A percentile compares a stretch with the other conserved stretches of the same genome.
phyloP scores from a whole-genome alignment of 305 asterid genomes.

The Fraxinus latifolia region DNA sequence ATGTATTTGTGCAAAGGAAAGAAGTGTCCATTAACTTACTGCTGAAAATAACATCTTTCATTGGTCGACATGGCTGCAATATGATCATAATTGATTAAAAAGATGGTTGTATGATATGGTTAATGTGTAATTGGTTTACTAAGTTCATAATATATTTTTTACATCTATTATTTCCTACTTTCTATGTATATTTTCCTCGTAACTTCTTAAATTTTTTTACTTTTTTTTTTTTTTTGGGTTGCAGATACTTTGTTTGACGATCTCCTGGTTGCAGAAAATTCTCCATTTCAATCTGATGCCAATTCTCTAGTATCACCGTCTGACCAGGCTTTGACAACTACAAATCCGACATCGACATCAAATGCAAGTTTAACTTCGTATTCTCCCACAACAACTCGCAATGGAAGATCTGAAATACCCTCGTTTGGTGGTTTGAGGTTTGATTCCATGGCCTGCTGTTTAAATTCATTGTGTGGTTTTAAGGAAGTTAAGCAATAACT shows the following conservation, averaged over 20 bases:
- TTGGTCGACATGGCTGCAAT: slow-evolving; percentile 14
- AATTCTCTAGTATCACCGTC: slow-evolving; percentile 28
- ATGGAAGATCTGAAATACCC: slow-evolving; percentile 52
- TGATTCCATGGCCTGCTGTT: slow-evolving; percentile 22
- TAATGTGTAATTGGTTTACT: not conserved
- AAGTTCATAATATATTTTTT: slow-evolving; percentile 7
- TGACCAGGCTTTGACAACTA: slow-evolving; percentile 17
- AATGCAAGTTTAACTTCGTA: slow-evolving; percentile 37
- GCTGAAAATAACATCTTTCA: not conserved
- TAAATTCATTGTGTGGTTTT: slow-evolving; percentile 21
- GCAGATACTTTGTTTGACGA: slow-evolving; percentile 86
- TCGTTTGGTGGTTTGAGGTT: slow-evolving; percentile 50
- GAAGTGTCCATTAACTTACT: not conserved
- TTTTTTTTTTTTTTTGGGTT: slow-evolving; percentile 2
- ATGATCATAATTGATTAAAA: slow-evolving; percentile 4
- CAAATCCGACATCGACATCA: slow-evolving; percentile 62
- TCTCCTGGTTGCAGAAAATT: slow-evolving; percentile 87
- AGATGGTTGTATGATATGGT: slow-evolving; percentile 14
- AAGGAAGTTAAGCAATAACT: not conserved
- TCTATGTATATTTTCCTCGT: not conserved
- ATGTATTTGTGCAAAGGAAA: not conserved
- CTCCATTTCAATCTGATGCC: slow-evolving; percentile 66
- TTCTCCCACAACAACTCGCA: slow-evolving; percentile 37
- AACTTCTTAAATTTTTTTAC: not conserved
- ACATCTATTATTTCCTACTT: slow-evolving; percentile 14